A percentile compares a stretch with the other conserved stretches of the same genome.
Evolutionary conservation across 1,284 basidiomycete species (phyloP).

Genomic region (Heterobasidion irregulare): DNA sequence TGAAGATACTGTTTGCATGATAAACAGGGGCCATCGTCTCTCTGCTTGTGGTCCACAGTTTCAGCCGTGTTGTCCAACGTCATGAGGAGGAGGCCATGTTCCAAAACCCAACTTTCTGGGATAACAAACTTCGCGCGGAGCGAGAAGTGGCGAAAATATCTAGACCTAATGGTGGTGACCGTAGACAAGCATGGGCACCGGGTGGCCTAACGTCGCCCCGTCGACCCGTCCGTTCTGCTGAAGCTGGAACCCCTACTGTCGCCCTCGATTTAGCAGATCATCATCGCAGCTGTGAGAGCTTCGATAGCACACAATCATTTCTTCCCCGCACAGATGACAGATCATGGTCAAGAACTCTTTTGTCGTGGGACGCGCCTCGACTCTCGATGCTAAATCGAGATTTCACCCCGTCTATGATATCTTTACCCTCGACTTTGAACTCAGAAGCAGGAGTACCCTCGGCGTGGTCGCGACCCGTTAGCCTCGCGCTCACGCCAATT

Average conservation of each 20-base stretch:
- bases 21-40: conserved; percentile 51
- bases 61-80: conserved; percentile 50
- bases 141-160: neutral
- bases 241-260: no score
- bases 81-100: conserved; percentile 53
- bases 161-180: neutral
- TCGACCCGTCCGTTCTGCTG: no score
- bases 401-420: neutral
- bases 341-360: neutral
- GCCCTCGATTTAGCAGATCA: neutral
- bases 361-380: neutral
- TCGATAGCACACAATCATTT: neutral
- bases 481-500: neutral
- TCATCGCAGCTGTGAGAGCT: neutral
- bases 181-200: neutral
- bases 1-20: neutral
- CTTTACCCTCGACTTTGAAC: neutral
- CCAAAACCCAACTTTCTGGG: conserved; percentile 38
- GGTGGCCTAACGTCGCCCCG: no score
- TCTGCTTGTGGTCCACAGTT: conserved; percentile 50
- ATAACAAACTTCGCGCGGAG: conserved; percentile 21
- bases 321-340: neutral
- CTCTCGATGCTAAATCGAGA: neutral
- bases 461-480: neutral
- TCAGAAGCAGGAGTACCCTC: neutral